Base-by-base conservation (phyloP, 192 early-diverging fungal species). In the Helicostylum pulchrum region DNA sequence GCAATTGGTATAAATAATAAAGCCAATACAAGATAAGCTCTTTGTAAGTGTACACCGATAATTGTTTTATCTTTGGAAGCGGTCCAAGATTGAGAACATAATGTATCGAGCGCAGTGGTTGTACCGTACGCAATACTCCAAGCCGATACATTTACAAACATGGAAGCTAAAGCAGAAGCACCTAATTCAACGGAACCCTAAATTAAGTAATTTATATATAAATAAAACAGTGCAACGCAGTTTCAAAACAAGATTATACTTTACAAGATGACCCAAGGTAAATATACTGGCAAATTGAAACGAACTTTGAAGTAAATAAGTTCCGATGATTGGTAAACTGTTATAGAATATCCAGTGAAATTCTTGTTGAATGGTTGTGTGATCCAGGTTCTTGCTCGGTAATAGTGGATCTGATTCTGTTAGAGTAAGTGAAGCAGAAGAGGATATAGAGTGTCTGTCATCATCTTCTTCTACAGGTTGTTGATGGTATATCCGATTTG, bases 41-140 rank as follows among this genome's bases (percentile, higher is more conserved):
- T 48, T 34, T 93, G 91, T 23, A 91, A 67, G 42, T 90, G 84
- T 11, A 90, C 75, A 4, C 91, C 91, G 2, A 90, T 77, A 14
- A 83, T 77, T 2, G 75, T 83, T 51, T 78, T 82, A 60, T 90
- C 83, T 42, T 72, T 69, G 21, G 88, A 75, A 3, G 82, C 85
- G 0, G 91, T 88, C 48, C 78, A 92, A 1, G 87, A 80, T 14
- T 90, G 88, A 4, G 84, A 83, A 55, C 89, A 90, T 21, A 90
- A 75, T 0, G 90, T 93, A 68, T 93, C 91, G 9, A 93, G 71
- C 0, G 90, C 89, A 46, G 88, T 80, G 3, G 83, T 80, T 20
- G 84, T 76, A 14, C 91, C 91, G 17, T 88, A 75, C 8, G 80
- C 78, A 36, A 90, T 80, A 15, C 86, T 82, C 70, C 82, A 88